Percentiles rank a stretch among this genome's conserved stretches.
Conservation (phyloP, 2,329 filamentous ascomycete genomes). For the Penicillium sp. region DNA sequence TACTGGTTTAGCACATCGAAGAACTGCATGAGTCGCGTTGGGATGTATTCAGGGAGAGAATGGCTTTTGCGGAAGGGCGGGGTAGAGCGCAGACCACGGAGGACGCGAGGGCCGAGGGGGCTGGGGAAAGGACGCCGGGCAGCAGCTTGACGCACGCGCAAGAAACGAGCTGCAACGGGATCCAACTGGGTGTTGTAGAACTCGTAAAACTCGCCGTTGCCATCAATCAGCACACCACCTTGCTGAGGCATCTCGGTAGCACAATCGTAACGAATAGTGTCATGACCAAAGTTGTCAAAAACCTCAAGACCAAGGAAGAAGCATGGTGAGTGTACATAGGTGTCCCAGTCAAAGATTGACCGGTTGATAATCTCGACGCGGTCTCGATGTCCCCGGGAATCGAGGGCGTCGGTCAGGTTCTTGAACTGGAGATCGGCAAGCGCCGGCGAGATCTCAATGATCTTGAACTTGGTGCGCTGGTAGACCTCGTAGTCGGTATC, state of each 20-base stretch:
- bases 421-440: conserved; percentile 76
- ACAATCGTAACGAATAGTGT: conserved; percentile 87
- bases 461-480: conserved; percentile 85
- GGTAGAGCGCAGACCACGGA: conserved; percentile 63
- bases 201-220: conserved; percentile 86
- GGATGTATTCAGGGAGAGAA: conserved; percentile 86
- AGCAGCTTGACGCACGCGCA: conserved; percentile 81
- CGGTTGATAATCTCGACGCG: conserved; percentile 94
- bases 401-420: conserved; percentile 66
- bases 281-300: conserved; percentile 97
- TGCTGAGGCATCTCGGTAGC: conserved; percentile 80
- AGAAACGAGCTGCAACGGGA: conserved; percentile 76
- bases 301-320: conserved; percentile 98
- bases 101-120: conserved; percentile 49
- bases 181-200: conserved; percentile 84
- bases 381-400: conserved; percentile 72
- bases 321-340: conserved; percentile 85
- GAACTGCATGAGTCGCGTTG: conserved; percentile 93
- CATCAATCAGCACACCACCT: conserved; percentile 83
- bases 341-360: conserved; percentile 92
- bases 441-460: conserved; percentile 89
- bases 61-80: conserved; percentile 75
- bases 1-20: conserved; percentile 85
- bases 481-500: conserved; percentile 89
- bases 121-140: conserved; percentile 45